Conservation (phyloP, 805 yeast genomes). For the Cyberlindnera mrakii region DNA sequence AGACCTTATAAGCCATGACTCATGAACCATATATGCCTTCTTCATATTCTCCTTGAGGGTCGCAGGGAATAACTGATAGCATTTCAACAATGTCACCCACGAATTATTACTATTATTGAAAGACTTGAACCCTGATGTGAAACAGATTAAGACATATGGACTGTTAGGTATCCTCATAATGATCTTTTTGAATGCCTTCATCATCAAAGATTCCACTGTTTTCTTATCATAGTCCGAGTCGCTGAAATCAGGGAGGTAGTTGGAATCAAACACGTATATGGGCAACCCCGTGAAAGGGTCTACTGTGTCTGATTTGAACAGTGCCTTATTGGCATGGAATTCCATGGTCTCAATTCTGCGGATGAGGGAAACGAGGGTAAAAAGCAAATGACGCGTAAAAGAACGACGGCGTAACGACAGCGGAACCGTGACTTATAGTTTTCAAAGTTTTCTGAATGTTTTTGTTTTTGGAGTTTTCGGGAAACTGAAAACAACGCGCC, state of each 20-base stretch:
- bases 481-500: too few species aligned
- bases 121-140: constrained; percentile 74
- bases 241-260: constrained; percentile 63
- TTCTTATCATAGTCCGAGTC: constrained; percentile 30
- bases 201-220: constrained; percentile 32
- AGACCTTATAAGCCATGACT: constrained; percentile 81
- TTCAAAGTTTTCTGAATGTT: too few species aligned
- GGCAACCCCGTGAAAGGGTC: constrained; percentile 71
- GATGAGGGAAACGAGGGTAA: not conserved
- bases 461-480: too few species aligned
- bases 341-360: constrained; percentile 11
- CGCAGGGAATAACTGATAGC: constrained; percentile 53
- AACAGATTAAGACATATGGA: constrained; percentile 63
- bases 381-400: too few species aligned
- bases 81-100: constrained; percentile 69
- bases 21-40: constrained; percentile 78
- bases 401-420: too few species aligned
- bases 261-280: constrained; percentile 76
- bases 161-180: constrained; percentile 52
- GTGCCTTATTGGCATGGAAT: constrained; percentile 32
- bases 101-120: constrained; percentile 32
- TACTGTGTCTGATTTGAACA: constrained; percentile 50
- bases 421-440: too few species aligned
- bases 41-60: constrained; percentile 46
- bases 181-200: constrained; percentile 52